Evolutionary conservation across 2,329 filamentous ascomycete genomes (phyloP).

Genomic region (Colletotrichum cuscutae): DNA sequence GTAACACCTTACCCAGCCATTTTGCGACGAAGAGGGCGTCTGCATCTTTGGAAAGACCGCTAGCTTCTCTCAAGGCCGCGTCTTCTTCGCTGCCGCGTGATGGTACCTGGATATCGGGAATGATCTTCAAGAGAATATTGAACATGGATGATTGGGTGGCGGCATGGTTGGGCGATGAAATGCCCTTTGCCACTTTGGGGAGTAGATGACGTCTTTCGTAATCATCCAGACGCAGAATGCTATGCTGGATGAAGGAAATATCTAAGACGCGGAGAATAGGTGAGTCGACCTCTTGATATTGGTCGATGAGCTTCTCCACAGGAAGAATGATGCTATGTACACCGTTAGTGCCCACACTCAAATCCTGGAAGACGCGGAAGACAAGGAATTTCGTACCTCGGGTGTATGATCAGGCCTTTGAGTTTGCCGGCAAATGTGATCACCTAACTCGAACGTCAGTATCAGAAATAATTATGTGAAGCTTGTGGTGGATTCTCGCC

Average conservation of each 20-base stretch:
- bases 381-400: not conserved
- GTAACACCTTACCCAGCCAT: constrained; percentile 81
- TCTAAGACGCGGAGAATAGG: constrained; percentile 88
- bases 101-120: constrained; percentile 78
- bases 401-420: constrained; percentile 24
- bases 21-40: constrained; percentile 80
- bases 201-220: constrained; percentile 77
- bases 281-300: constrained; percentile 82
- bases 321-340: constrained; percentile 76
- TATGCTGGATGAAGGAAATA: constrained; percentile 88
- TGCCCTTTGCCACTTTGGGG: constrained; percentile 74
- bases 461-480: constrained; percentile 4
- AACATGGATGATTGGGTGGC: constrained; percentile 71
- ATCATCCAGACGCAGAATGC: constrained; percentile 62
- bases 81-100: constrained; percentile 84
- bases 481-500: not conserved
- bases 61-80: constrained; percentile 68
- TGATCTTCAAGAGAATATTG: constrained; percentile 81
- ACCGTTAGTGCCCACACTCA: constrained; percentile 18
- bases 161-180: constrained; percentile 57
- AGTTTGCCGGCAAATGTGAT: constrained; percentile 31
- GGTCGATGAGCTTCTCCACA: constrained; percentile 83
- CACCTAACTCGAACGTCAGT: constrained; percentile 10
- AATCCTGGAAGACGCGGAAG: not conserved
- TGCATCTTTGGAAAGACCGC: constrained; percentile 72